Evolutionary conservation across 2,329 filamentous ascomycete genomes (phyloP).

Genomic region (Epichloe elymi): DNA sequence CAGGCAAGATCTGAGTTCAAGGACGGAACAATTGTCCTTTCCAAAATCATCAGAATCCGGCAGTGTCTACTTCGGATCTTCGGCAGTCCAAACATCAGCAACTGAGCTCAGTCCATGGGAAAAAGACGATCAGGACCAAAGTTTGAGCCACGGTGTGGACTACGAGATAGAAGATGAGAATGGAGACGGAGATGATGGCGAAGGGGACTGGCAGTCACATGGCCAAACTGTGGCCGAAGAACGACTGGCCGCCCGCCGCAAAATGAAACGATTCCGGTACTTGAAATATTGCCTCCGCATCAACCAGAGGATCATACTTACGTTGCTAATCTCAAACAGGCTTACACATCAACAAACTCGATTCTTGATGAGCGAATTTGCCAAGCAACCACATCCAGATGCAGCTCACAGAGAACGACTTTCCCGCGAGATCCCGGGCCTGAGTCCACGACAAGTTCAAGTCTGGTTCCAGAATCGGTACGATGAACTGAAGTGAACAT

Average conservation of each 20-base stretch:
- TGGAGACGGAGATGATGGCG: constrained; percentile 29
- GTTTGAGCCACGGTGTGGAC: constrained; percentile 36
- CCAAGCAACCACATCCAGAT: constrained; percentile 87
- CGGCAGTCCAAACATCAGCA: constrained; percentile 15
- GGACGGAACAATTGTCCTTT: not conserved
- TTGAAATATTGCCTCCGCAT: constrained; percentile 5
- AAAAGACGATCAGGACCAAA: constrained; percentile 22
- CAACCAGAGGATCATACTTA: not conserved
- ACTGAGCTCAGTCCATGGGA: constrained; percentile 18
- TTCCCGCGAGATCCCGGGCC: constrained; percentile 77
- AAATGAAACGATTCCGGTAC: constrained; percentile 73
- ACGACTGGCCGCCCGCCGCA: constrained; percentile 42
- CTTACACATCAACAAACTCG: constrained; percentile 95
- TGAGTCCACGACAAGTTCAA: constrained; percentile 87
- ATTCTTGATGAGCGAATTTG: constrained; percentile 94
- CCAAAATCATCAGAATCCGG: not conserved
- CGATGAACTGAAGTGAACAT: constrained; percentile 10
- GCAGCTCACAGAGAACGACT: constrained; percentile 79
- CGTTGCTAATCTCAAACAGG: constrained; percentile 34
- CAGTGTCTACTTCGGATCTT: not conserved
- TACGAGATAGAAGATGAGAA: constrained; percentile 44
- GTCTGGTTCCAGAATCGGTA: constrained; percentile 99
- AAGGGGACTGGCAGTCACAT: constrained; percentile 18
- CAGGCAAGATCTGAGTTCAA: not conserved
- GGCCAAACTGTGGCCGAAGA: constrained; percentile 40